Evolutionary conservation across 495 filamentous ascomycete species (phyloP), one percentile per base, ranked within the genome.

Genomic region (Penicillium nucicola): DNA sequence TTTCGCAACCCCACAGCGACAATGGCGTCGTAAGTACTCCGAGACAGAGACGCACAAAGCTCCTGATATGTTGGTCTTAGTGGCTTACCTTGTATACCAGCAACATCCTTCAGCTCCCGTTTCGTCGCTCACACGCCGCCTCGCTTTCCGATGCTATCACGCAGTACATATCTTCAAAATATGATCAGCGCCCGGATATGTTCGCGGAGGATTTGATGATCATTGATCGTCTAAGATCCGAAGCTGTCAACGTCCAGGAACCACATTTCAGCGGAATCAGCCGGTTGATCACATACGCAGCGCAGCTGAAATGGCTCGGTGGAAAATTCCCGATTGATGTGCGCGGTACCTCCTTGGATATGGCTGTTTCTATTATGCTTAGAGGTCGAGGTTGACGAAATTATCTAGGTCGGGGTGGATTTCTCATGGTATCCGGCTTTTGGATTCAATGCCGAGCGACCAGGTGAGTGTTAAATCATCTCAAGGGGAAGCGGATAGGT

Each of bases 111-210:
- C 75, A 82, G 71, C 68, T 98, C 54, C 92, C 92, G 4, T 98
- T 98, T 70, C 90, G 93, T 53, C 87, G 83, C 56, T 90, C 90
- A 35, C 81, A 86, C 55, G 70, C 84, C 25, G 77, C 95, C 43
- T 85, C 84, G 48, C 77, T 97, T 32, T 86, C 89, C 31, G 70
- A 76, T 56, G 86, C 92, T 31, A 90, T 98, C 60, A 91, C 89
- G 55, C 89, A 95, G 62, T 97, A 98, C 73, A 98, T 98, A 54
- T 96, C 89, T 34, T 87, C 83, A 64, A 97, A 97, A 80, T 98
- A 98, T 86, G 93, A 97, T 70, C 93, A 98, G 65, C 93, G 96
- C 68, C 93, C 95, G 45, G 90, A 96, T 67, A 96, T 97, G 90
- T 98, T 98, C 69, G 80, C 84, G 52, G 78, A 88, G 42, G 93